Conservation (phyloP, 768 basidiomycete species). For the Tylopilus vinaceipallidus region DNA sequence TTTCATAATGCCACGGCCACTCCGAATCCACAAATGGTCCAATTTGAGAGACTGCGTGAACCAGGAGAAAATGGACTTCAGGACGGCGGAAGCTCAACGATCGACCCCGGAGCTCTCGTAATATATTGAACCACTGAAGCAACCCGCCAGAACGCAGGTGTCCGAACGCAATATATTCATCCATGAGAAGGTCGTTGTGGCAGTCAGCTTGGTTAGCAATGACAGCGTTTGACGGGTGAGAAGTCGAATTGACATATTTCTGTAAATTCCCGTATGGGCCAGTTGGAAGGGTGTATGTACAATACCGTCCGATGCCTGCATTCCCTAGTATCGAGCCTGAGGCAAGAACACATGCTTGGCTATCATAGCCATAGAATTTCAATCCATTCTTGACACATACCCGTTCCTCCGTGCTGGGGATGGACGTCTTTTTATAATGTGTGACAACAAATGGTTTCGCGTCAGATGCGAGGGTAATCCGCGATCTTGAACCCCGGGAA, state of each 20-base stretch:
- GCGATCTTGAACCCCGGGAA: conserved; percentile 13
- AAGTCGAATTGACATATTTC: conserved; percentile 34
- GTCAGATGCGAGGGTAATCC: conserved; percentile 24
- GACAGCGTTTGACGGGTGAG: conserved; percentile 42
- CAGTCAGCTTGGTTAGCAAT: conserved; percentile 43
- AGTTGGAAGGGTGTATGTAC: conserved; percentile 33
- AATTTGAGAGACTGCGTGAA: conserved; percentile 44
- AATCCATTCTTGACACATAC: conserved; percentile 38
- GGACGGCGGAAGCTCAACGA: conserved; percentile 37
- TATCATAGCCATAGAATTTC: conserved; percentile 32
- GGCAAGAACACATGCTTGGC: conserved; percentile 9
- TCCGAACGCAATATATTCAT: conserved; percentile 47
- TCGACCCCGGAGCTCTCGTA: conserved; percentile 42
- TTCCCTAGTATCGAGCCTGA: conserved; percentile 13
- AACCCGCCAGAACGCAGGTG: conserved; percentile 42
- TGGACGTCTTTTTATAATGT: conserved; percentile 10
- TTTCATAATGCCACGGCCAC: conserved; percentile 42
- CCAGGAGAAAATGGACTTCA: conserved; percentile 42
- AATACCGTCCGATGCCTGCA: conserved; percentile 19
- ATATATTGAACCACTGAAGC: conserved; percentile 52
- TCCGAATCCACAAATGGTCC: conserved; percentile 26
- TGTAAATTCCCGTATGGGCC: conserved; percentile 37
- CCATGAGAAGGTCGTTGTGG: conserved; percentile 38
- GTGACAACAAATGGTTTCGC: conserved; percentile 19
- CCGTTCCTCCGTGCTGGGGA: conserved; percentile 12